Evolutionary conservation across 140 eudicot genomes (phyloP).

Genomic region (Ambrosia hybrid): DNA sequence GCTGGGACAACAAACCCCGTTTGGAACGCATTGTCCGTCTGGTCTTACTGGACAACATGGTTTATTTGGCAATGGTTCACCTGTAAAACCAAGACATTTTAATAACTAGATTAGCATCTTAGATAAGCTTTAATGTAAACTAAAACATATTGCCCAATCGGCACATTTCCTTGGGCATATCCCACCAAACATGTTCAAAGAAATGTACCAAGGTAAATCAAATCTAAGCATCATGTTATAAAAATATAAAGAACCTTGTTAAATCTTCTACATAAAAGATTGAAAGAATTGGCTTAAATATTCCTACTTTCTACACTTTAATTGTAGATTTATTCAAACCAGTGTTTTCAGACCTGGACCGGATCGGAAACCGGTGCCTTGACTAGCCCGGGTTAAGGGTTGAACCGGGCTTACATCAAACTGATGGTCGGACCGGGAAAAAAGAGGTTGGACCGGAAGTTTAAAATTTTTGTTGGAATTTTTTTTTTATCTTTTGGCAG

Average conservation of each 20-base stretch:
- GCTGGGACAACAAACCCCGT: constrained; percentile 22
- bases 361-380: no score
- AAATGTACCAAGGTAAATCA: not conserved
- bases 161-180: not conserved
- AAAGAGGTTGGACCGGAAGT: no score
- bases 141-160: not conserved
- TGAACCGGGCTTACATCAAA: no score
- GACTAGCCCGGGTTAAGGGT: no score
- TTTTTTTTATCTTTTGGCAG: no score
- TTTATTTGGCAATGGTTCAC: constrained; percentile 15
- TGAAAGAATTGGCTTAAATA: not conserved
- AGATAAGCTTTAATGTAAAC: not conserved
- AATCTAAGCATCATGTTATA: not conserved
- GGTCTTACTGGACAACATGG: constrained; percentile 35
- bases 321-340: not conserved
- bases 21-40: constrained; percentile 37
- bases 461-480: no score
- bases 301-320: not conserved
- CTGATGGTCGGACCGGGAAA: no score
- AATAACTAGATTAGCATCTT: not conserved
- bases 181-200: not conserved
- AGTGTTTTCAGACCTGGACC: no score
- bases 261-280: not conserved
- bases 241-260: no score
- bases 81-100: constrained; percentile 19